Conservation (phyloP, 2,329 filamentous ascomycete species). For the Talaromyces sp. region DNA sequence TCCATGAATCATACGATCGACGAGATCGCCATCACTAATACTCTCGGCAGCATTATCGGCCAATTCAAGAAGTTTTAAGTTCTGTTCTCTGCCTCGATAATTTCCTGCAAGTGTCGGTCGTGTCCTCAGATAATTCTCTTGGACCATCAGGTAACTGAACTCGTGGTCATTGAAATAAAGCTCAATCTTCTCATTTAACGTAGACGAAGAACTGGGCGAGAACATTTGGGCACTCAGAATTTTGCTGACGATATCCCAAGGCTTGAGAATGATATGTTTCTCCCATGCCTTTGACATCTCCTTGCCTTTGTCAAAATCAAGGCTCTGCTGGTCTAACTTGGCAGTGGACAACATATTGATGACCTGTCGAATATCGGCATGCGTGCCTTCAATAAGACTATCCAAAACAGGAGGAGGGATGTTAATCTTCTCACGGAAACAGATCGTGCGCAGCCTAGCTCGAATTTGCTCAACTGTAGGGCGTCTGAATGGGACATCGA, state of each 20-base stretch:
- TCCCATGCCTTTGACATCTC: conserved; percentile 98
- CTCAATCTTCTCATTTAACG: conserved; percentile 96
- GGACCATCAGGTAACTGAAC: conserved; percentile 95
- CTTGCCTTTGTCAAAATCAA: conserved; percentile 85
- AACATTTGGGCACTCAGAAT: conserved; percentile 89
- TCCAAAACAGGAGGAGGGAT: conserved; percentile 82
- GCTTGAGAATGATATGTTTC: conserved; percentile 94
- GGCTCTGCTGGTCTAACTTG: conserved; percentile 78
- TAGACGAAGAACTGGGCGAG: conserved; percentile 76
- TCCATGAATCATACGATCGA: conserved; percentile 97
- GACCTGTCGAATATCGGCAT: conserved; percentile 94
- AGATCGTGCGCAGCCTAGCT: conserved; percentile 91
- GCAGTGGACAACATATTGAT: conserved; percentile 98
- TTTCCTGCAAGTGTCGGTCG: conserved; percentile 68
- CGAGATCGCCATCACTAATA: conserved; percentile 94
- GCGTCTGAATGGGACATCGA: conserved; percentile 82
- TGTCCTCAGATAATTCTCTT: conserved; percentile 93
- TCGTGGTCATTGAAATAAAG: conserved; percentile 99
- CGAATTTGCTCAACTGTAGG: conserved; percentile 90
- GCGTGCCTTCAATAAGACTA: conserved; percentile 90
- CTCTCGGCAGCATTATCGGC: conserved; percentile 87
- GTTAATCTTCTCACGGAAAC: conserved; percentile 86
- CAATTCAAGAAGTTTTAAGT: conserved; percentile 81
- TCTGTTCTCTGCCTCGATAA: conserved; percentile 68
- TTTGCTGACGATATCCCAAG: conserved; percentile 96